These are phyloP conservation scores for Cystofilobasidium bisporidii DNA, from an alignment of 768 basidiomycete species.

Conservation along the genomic window DNA sequence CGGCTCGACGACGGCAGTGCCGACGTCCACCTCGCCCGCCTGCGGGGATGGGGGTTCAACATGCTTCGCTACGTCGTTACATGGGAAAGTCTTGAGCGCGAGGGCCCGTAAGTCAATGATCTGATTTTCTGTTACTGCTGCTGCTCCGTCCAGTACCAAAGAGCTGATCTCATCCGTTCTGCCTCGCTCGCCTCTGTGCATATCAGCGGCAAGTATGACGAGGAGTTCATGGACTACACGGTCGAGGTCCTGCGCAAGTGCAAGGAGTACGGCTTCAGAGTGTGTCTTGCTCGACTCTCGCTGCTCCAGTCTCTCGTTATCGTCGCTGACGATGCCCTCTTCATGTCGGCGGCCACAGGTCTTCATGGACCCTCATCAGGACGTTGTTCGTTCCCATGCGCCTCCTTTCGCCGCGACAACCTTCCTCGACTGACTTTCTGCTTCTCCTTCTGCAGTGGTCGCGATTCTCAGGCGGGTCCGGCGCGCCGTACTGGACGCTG, in stretches of 20 bases:
- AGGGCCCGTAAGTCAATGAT: constrained; percentile 69
- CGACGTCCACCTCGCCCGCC: constrained; percentile 64
- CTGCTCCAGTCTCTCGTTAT: background rate
- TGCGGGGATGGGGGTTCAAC: constrained; percentile 91
- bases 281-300: constrained; percentile 4
- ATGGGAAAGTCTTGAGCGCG: constrained; percentile 91
- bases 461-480: constrained; percentile 26
- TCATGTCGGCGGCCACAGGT: no score
- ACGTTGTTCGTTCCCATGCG: constrained; percentile 54
- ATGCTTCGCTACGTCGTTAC: constrained; percentile 69
- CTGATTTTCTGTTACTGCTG: background rate
- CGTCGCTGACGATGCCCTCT: no score
- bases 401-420: background rate
- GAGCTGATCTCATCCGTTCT: no score
- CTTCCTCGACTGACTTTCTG: background rate
- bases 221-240: constrained; percentile 85
- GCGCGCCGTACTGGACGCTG: constrained; percentile 27
- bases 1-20: constrained; percentile 59
- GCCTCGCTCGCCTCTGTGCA: no score
- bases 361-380: constrained; percentile 94
- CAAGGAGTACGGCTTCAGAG: constrained; percentile 80
- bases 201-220: constrained; percentile 78
- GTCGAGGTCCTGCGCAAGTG: constrained; percentile 78
- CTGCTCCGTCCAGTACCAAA: no score
- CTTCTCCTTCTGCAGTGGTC: constrained; percentile 16